phyloP scores from a whole-genome alignment of 257 asterid species.

The Jacaranda mimosifolia region DNA sequence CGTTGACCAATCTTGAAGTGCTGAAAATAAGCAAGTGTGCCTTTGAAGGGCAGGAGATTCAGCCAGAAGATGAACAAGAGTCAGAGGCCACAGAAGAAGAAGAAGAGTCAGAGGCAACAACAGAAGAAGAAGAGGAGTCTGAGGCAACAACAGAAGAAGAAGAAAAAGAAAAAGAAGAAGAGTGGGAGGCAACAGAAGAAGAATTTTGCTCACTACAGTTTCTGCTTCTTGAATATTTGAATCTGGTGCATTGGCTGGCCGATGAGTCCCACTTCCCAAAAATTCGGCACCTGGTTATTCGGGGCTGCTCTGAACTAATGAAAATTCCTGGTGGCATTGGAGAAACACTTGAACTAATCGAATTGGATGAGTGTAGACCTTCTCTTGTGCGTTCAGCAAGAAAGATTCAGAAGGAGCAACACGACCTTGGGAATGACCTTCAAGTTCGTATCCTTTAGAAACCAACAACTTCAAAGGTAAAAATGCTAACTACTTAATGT shows the following conservation, averaged over 20 bases:
- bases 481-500: too few species aligned
- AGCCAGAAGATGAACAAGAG: neutral
- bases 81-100: constrained; percentile 31
- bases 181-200: constrained; percentile 27
- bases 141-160: too few species aligned
- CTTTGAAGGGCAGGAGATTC: neutral
- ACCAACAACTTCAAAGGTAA: too few species aligned
- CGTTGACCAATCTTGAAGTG: constrained; percentile 6
- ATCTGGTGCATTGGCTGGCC: constrained; percentile 32
- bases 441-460: constrained; percentile 21
- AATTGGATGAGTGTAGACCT: neutral
- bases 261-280: constrained; percentile 32
- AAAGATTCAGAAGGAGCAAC: constrained; percentile 33
- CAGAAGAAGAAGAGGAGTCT: too few species aligned
- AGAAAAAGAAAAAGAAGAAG: too few species aligned
- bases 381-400: constrained; percentile 20
- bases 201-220: constrained; percentile 23
- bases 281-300: constrained; percentile 23
- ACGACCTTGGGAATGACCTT: constrained; percentile 26
- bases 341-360: constrained; percentile 31
- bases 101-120: too few species aligned
- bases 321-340: constrained; percentile 33
- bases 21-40: neutral
- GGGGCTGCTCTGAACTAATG: neutral
- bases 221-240: constrained; percentile 1